Evolutionary conservation across 768 basidiomycete species (phyloP).

Genomic region (Cyclocybe aegerita): DNA sequence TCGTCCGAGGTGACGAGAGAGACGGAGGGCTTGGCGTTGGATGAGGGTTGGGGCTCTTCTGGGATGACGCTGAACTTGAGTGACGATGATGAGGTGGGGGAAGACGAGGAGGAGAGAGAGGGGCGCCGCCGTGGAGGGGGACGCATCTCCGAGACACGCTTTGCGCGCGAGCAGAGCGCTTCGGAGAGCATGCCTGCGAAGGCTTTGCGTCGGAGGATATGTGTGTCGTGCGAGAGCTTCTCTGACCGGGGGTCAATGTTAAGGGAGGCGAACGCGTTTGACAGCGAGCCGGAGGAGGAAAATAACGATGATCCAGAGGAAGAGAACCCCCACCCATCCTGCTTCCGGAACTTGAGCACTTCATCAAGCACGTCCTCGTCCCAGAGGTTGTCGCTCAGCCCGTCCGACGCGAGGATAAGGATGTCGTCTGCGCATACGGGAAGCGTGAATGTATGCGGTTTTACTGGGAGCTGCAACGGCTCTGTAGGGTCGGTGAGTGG

Average conservation of each 20-base stretch:
- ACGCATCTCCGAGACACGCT: conserved; percentile 60
- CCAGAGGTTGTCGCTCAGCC: conserved; percentile 85
- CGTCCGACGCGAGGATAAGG: conserved; percentile 79
- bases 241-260: not conserved
- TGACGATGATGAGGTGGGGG: conserved; percentile 5
- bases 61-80: conserved; percentile 12
- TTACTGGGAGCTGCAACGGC: conserved; percentile 12
- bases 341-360: conserved; percentile 54
- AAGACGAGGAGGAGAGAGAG: not conserved
- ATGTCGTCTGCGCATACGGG: conserved; percentile 74
- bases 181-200: conserved; percentile 74
- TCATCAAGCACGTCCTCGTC: conserved; percentile 87
- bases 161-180: conserved; percentile 78
- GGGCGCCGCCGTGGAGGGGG: conserved; percentile 5
- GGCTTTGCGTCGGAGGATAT: conserved; percentile 34
- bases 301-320: conserved; percentile 2
- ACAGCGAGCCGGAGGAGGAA: not conserved
- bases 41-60: conserved; percentile 4
- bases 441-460: conserved; percentile 56
- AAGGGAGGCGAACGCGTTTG: not conserved
- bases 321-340: conserved; percentile 10
- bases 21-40: not conserved
- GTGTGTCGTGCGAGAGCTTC: not conserved
- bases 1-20: conserved; percentile 11
- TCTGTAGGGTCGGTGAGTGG: conserved; percentile 48